These are phyloP conservation scores for Diaporthe vexans DNA, from an alignment of 2,329 filamentous ascomycete species.

Conservation along the genomic window DNA sequence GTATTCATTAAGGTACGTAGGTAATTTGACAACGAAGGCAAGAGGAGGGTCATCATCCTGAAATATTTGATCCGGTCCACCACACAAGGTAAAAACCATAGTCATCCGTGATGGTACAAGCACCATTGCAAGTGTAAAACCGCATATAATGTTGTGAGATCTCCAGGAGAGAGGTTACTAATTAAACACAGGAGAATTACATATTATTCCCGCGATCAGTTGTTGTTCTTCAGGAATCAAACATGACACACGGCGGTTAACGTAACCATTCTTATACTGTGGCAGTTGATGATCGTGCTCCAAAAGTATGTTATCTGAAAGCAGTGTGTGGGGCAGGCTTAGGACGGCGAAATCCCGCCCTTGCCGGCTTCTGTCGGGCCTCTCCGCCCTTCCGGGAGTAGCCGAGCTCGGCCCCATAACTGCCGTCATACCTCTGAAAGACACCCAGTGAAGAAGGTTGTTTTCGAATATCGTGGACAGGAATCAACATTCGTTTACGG, in stretches of 20 bases:
- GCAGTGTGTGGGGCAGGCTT: not conserved
- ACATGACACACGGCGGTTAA: not conserved
- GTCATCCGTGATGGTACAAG: too few relatives aligned
- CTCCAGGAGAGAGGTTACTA: too few relatives aligned
- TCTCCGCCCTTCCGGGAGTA: conserved; percentile 19
- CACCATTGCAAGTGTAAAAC: too few relatives aligned
- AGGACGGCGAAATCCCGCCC: not conserved
- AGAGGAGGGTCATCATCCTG: too few relatives aligned
- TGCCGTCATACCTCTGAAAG: not conserved
- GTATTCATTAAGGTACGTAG: too few relatives aligned
- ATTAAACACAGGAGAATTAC: not conserved
- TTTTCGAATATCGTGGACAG: not conserved
- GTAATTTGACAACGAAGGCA: too few relatives aligned
- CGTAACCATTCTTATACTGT: too few relatives aligned
- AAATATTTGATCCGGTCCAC: too few relatives aligned
- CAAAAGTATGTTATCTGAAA: not conserved
- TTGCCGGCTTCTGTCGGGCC: conserved; percentile 18
- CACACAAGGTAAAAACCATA: too few relatives aligned
- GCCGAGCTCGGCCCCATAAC: conserved; percentile 20
- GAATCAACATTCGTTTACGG: not conserved
- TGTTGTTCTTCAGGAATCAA: too few relatives aligned
- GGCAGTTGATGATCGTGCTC: too few relatives aligned
- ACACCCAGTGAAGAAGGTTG: not conserved
- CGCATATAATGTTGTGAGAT: too few relatives aligned
- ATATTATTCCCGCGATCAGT: not conserved